Evolutionary conservation across 2,329 filamentous ascomycete species (phyloP).

Genomic region (Immersiporthe knoxdaviesiana): DNA sequence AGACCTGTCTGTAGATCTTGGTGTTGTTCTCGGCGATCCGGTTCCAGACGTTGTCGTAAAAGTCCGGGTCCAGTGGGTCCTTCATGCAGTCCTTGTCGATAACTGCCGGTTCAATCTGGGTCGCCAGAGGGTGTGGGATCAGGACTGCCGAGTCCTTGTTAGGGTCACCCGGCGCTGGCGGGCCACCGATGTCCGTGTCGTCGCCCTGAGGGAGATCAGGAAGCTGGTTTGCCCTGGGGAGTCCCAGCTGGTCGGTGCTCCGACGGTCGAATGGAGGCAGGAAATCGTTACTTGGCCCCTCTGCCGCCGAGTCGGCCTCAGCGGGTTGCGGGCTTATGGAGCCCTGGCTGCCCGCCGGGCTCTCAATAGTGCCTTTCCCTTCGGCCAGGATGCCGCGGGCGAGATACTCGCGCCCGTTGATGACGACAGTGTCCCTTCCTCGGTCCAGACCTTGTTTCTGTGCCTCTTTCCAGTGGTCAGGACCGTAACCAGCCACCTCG

Average conservation of each 20-base stretch:
- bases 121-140: constrained; percentile 55
- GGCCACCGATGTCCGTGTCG: constrained; percentile 82
- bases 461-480: constrained; percentile 74
- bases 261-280: constrained; percentile 59
- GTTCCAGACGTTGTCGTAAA: constrained; percentile 88
- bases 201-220: constrained; percentile 71
- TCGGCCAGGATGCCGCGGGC: constrained; percentile 65
- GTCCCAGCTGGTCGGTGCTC: constrained; percentile 67
- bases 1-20: constrained; percentile 88
- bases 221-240: constrained; percentile 71
- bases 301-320: constrained; percentile 42
- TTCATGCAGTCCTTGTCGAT: constrained; percentile 92
- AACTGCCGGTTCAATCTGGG: constrained; percentile 73
- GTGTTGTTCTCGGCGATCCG: constrained; percentile 92
- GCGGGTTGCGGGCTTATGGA: constrained; percentile 30
- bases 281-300: constrained; percentile 47
- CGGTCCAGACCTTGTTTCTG: constrained; percentile 62
- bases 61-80: constrained; percentile 80
- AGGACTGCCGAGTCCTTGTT: constrained; percentile 51
- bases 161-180: constrained; percentile 61
- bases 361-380: constrained; percentile 61
- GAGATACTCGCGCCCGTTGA: constrained; percentile 73
- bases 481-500: constrained; percentile 78
- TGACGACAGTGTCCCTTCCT: constrained; percentile 72
- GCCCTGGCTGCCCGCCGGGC: constrained; percentile 40